Evolutionary conservation across 306 rosid species (phyloP), one percentile per base, ranked within the genome.

Genomic region (Dalbergia oliveri): DNA sequence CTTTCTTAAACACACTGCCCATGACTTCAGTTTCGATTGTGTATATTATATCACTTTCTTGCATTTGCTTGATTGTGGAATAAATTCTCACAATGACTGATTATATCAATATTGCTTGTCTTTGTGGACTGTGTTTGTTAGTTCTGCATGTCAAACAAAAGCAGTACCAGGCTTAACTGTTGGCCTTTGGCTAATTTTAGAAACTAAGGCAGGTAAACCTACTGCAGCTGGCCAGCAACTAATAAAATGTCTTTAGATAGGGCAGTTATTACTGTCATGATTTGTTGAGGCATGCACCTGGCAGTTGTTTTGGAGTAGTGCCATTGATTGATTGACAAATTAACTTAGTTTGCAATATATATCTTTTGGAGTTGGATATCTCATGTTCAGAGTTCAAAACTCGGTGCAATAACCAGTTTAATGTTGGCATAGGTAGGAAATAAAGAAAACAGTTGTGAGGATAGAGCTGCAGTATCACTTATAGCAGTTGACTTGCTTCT

Each of bases 301-400:
- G 35, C 51, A 41, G 72, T 76, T 76, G 62, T 12, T 82, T 39
- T 76, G 67, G 59, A 72, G 61, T 53, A 23, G 66, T 69, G 64
- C 61, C 43, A 15, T 57, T 39, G 33, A 11, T 34, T 69, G 33
- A 11, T 57, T 39, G 33, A 11, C 34, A 62, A 53, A 11, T 43
- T 56, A 45, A 13, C 72, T 56, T 50, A 23, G 26, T 41, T 41
- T 34, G 26, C 4, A 12, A 39, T 51, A 23, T 66, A 13, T 50
- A 44, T 80, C 43, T 80, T 62, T 19, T 8, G 12, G 12, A 39
- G 58, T 63, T 72, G 51, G 43, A 43, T 65, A 31, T 65, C 65
- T 66, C 6, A 14, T 51, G 53, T 59, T 69, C 51, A 69, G 54
- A 74, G 16, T 79, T 44, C 39, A 31, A 58, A n/a, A 37, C 56